A percentile compares a stretch with the other conserved stretches of the same genome.
Conservation (phyloP, 805 yeast genomes). For the Hanseniaspora vineae region DNA sequence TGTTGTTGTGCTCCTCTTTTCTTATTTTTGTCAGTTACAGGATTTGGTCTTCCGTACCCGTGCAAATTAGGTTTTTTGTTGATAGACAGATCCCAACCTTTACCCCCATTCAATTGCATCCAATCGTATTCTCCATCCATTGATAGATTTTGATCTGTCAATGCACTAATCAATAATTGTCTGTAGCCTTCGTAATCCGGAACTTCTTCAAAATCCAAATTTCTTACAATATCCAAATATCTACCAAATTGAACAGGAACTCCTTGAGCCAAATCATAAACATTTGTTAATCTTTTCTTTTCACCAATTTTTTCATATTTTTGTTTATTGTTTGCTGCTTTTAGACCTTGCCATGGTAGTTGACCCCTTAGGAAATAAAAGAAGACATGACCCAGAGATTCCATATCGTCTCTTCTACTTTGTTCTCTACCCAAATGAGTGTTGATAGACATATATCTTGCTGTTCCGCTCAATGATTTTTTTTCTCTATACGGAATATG, state of each 20-base stretch:
- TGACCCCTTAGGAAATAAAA: slow-evolving; percentile 90
- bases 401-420: slow-evolving; percentile 91
- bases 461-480: slow-evolving; percentile 92
- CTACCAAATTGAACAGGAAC: slow-evolving; percentile 88
- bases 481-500: slow-evolving; percentile 96
- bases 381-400: slow-evolving; percentile 92
- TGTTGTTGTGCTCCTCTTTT: slow-evolving; percentile 16
- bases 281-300: slow-evolving; percentile 82
- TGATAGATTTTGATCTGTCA: slow-evolving; percentile 53
- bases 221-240: slow-evolving; percentile 79
- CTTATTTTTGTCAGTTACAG: slow-evolving; percentile 41
- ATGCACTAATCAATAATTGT: slow-evolving; percentile 61
- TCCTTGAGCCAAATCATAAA: slow-evolving; percentile 75
- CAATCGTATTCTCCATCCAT: slow-evolving; percentile 93
- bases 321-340: slow-evolving; percentile 95
- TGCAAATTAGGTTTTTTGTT: slow-evolving; percentile 89
- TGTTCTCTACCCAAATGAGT: slow-evolving; percentile 97
- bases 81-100: slow-evolving; percentile 86
- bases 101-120: slow-evolving; percentile 92
- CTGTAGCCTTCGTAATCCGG: slow-evolving; percentile 89
- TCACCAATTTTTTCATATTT: slow-evolving; percentile 97
- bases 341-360: slow-evolving; percentile 97
- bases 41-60: slow-evolving; percentile 93
- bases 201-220: slow-evolving; percentile 79
- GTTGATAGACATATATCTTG: slow-evolving; percentile 96